Evolutionary conservation across 2,329 filamentous ascomycete species (phyloP).

Genomic region (Celoporthe dispersa): DNA sequence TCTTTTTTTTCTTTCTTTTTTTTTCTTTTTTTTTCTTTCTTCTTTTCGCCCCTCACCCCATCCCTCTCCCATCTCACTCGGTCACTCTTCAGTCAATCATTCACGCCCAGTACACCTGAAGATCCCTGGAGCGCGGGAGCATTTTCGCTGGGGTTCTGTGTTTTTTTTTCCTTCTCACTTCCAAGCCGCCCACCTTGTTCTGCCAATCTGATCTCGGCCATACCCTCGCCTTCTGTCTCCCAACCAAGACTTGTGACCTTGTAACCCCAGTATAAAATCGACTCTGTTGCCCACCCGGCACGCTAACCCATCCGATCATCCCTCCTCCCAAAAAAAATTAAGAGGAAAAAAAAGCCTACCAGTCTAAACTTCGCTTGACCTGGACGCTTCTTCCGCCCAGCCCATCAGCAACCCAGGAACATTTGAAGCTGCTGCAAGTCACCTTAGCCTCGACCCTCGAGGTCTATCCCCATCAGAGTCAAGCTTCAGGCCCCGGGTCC

Average conservation of each 20-base stretch:
- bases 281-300: constrained; percentile 28
- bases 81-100: constrained; percentile 4
- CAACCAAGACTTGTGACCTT: constrained; percentile 24
- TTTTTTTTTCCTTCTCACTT: background rate
- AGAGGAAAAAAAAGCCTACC: constrained; percentile 23
- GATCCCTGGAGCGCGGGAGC: constrained; percentile 22
- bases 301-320: constrained; percentile 31
- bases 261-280: constrained; percentile 31
- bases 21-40: constrained; percentile 4
- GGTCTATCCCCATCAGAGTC: constrained; percentile 28
- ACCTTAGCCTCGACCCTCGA: constrained; percentile 25
- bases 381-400: constrained; percentile 14
- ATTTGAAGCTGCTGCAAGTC: constrained; percentile 27
- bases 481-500: constrained; percentile 7
- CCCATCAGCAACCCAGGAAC: constrained; percentile 8
- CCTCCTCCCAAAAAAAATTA: constrained; percentile 29
- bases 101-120: background rate
- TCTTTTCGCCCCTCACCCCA: background rate
- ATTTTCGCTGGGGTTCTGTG: constrained; percentile 12
- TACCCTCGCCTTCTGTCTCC: constrained; percentile 9
- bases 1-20: background rate
- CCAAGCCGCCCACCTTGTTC: background rate
- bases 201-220: constrained; percentile 21
- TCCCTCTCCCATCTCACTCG: constrained; percentile 1
- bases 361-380: constrained; percentile 30